Evolutionary conservation across 2,329 filamentous ascomycete genomes (phyloP).

Genomic region (Byssothecium circinans): DNA sequence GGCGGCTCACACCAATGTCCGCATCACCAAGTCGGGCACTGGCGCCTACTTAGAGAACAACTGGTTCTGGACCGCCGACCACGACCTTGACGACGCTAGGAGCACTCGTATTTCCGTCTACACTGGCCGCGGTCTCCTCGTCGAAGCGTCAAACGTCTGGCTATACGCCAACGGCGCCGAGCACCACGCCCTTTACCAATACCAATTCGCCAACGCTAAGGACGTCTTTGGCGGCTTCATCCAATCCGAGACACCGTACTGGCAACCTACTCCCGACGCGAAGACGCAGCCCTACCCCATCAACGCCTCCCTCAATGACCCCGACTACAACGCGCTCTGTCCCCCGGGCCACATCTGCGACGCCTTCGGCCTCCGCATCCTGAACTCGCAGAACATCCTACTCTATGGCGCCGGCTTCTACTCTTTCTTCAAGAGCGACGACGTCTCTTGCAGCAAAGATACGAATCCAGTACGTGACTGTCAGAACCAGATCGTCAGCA

Average conservation of each 20-base stretch:
- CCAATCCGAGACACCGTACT: slow-evolving; percentile 87
- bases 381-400: slow-evolving; percentile 59
- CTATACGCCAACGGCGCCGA: slow-evolving; percentile 69
- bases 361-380: slow-evolving; percentile 66
- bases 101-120: slow-evolving; percentile 78
- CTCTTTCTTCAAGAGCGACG: slow-evolving; percentile 69
- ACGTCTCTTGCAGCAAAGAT: slow-evolving; percentile 36
- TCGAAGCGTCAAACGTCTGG: slow-evolving; percentile 60
- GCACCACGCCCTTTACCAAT: slow-evolving; percentile 71
- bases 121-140: slow-evolving; percentile 79
- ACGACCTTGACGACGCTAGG: slow-evolving; percentile 79
- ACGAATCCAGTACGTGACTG: slow-evolving; percentile 42
- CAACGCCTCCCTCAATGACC: slow-evolving; percentile 61
- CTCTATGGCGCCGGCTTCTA: slow-evolving; percentile 70
- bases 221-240: slow-evolving; percentile 83
- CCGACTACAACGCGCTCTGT: slow-evolving; percentile 61
- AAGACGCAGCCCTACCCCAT: slow-evolving; percentile 62
- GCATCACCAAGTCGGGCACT: slow-evolving; percentile 57
- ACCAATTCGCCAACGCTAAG: slow-evolving; percentile 75
- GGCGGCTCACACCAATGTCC: slow-evolving; percentile 63
- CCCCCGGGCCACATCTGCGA: slow-evolving; percentile 25
- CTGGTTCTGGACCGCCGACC: slow-evolving; percentile 93
- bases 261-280: slow-evolving; percentile 78
- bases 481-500: slow-evolving; percentile 54
- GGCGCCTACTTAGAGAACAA: slow-evolving; percentile 80